Evolutionary conservation across 2,329 filamentous ascomycete genomes (phyloP).

Genomic region (Neocucurbitaria cava): DNA sequence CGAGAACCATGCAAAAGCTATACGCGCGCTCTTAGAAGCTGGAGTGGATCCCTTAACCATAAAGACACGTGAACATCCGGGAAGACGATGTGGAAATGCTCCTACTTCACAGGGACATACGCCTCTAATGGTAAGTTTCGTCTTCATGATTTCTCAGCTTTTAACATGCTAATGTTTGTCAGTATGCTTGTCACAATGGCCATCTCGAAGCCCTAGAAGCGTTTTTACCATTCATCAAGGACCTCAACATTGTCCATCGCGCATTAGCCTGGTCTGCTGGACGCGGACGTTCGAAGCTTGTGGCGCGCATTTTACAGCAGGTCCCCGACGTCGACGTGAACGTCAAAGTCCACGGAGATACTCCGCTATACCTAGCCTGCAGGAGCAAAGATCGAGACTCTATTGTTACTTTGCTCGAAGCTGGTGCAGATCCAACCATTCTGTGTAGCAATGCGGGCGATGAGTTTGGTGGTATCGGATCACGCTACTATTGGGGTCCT

Average conservation of each 20-base stretch:
- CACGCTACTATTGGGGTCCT: neutral
- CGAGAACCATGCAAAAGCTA: conserved; percentile 31
- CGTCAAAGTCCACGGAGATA: conserved; percentile 18
- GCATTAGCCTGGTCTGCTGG: conserved; percentile 39
- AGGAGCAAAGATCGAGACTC: conserved; percentile 1
- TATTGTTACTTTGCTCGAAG: conserved; percentile 11
- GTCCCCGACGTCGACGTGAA: conserved; percentile 45
- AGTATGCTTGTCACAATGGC: conserved; percentile 19
- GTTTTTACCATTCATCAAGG: conserved; percentile 24
- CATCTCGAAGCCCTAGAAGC: conserved; percentile 12
- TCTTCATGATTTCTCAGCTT: neutral
- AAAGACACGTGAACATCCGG: conserved; percentile 27
- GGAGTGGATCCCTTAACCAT: conserved; percentile 30
- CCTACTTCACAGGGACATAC: neutral
- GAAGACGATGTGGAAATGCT: neutral
- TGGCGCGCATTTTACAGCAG: conserved; percentile 39
- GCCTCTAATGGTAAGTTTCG: conserved; percentile 20
- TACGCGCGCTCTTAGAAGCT: conserved; percentile 40
- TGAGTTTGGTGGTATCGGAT: neutral
- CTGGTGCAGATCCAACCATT: conserved; percentile 14
- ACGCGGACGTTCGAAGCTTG: conserved; percentile 18
- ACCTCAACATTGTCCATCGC: conserved; percentile 10
- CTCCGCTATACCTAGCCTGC: conserved; percentile 25
- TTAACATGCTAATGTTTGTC: too few relatives aligned
- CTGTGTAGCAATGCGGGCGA: neutral